These are phyloP conservation scores for Trichocladium antarcticum DNA, from an alignment of 495 filamentous ascomycete genomes.

Conservation along the genomic window DNA sequence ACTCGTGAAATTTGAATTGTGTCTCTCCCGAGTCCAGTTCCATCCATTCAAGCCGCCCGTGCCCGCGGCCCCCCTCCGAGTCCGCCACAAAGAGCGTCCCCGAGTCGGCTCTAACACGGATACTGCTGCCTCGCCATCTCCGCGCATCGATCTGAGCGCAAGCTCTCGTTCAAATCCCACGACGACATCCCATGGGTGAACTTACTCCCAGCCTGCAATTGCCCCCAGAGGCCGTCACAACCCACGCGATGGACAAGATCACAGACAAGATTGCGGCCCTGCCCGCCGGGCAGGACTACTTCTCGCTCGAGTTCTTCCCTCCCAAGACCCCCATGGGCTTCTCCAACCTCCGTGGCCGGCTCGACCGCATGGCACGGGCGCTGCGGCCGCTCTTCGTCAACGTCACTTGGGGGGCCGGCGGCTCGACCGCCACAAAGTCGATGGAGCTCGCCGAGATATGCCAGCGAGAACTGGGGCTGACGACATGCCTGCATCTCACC, in stretches of 20 bases:
- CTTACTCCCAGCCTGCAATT: slow-evolving; percentile 15
- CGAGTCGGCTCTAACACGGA: not conserved
- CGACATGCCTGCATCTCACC: slow-evolving; percentile 90
- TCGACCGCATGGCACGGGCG: slow-evolving; percentile 88
- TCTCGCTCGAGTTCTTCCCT: slow-evolving; percentile 98
- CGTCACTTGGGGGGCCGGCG: slow-evolving; percentile 96
- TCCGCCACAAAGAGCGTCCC: too few relatives aligned
- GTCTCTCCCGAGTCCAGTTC: too few relatives aligned
- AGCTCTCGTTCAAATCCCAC: too few relatives aligned
- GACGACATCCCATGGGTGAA: slow-evolving; percentile 12
- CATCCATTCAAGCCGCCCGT: too few relatives aligned
- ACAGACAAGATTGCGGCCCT: slow-evolving; percentile 93
- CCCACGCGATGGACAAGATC: slow-evolving; percentile 67
- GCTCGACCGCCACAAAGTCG: slow-evolving; percentile 78
- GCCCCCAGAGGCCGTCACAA: slow-evolving; percentile 11
- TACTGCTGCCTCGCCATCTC: not conserved
- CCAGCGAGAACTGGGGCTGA: slow-evolving; percentile 79
- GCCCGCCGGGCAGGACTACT: slow-evolving; percentile 69
- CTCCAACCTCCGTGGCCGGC: slow-evolving; percentile 80
- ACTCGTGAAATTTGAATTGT: not conserved
- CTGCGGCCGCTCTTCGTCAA: slow-evolving; percentile 89
- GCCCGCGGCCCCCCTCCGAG: too few relatives aligned
- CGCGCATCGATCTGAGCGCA: not conserved
- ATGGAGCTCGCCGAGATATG: slow-evolving; percentile 93
- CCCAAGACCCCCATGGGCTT: slow-evolving; percentile 93